Evolutionary conservation across 805 yeast species (phyloP).

Genomic region (Candida maesae): DNA sequence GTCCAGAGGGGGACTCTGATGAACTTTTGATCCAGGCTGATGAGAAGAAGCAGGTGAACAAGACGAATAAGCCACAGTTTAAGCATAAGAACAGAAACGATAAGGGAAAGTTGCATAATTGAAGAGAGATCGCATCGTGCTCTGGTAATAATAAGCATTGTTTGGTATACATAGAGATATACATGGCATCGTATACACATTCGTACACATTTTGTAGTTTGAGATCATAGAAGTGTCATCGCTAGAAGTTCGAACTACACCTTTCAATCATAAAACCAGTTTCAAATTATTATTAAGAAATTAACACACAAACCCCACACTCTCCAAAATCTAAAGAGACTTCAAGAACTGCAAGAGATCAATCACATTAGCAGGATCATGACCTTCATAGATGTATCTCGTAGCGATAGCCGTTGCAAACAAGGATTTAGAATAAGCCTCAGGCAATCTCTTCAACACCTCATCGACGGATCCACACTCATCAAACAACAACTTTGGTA

Average conservation of each 20-base stretch:
- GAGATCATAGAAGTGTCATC: too few relatives aligned
- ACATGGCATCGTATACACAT: too few relatives aligned
- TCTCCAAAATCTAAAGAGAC: slow-evolving; percentile 5
- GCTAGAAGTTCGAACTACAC: too few relatives aligned
- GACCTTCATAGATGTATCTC: slow-evolving; percentile 26
- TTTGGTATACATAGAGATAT: too few relatives aligned
- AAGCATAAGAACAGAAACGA: not conserved
- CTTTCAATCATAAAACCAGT: too few relatives aligned
- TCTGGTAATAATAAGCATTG: too few relatives aligned
- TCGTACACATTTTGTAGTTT: too few relatives aligned
- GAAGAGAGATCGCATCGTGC: too few relatives aligned
- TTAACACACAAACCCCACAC: too few relatives aligned
- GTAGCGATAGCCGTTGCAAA: slow-evolving; percentile 39
- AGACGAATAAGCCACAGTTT: not conserved
- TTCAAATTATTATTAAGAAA: too few relatives aligned
- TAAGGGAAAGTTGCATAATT: not conserved
- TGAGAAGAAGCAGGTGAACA: not conserved
- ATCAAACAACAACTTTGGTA: slow-evolving; percentile 68
- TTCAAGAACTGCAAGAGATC: slow-evolving; percentile 28
- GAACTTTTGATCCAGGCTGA: slow-evolving; percentile 19
- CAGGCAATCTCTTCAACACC: slow-evolving; percentile 78
- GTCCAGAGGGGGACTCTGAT: slow-evolving; percentile 29
- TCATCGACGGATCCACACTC: slow-evolving; percentile 71
- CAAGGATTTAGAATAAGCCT: slow-evolving; percentile 79
- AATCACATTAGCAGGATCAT: slow-evolving; percentile 27